Evolutionary conservation across 164 flowering plant genomes (phyloP), one percentile per base, ranked within the genome.

Genomic region (Liquidambar formosana): DNA sequence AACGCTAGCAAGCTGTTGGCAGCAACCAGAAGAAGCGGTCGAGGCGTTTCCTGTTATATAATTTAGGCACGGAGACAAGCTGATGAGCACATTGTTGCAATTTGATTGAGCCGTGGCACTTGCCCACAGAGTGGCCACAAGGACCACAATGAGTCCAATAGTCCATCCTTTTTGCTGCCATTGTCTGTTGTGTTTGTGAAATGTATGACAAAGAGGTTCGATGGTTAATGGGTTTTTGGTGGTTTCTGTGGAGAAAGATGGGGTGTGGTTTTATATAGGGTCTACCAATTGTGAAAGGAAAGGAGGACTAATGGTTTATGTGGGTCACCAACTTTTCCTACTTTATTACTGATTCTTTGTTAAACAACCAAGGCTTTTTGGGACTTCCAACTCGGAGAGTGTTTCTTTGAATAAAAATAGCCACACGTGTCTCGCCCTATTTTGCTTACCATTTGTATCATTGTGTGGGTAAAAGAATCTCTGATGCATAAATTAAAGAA

Each of bases 11-110:
- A 82, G 79, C 67, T 73, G 76, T 0, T 76, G 5, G 71, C 85
- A 82, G 58, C 85, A 82, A 0, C 66, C 23, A 3, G 76, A 59
- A 9, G 81, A 71, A 4, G 83, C 83, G 3, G 64, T 63, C 0
- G 85, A 71, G n/a, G 83, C 71, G 52, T 76, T 79, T 8, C 83
- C 85, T 1, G 68, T 63, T 0, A 82, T 66, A 63, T 77, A 82
- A 51, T 71, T 44, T 0, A 82, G 72, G 64, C 85, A 82, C 5
- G 85, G 79, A 2, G 78, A 63, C 68, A 82, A 16, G 71, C 76
- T 66, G 22, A 69, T 60, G 21, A 77, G 57, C 8, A 52, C 75
- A 54, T 33, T 77, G 12, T 68, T 65, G 69, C 81, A 77, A 27
- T 64, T 64, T 21, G 76, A 69, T 52, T 78, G 80, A 23, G 76